phyloP scores from a whole-genome alignment of 768 basidiomycete species.

The Suillus brevipes region DNA sequence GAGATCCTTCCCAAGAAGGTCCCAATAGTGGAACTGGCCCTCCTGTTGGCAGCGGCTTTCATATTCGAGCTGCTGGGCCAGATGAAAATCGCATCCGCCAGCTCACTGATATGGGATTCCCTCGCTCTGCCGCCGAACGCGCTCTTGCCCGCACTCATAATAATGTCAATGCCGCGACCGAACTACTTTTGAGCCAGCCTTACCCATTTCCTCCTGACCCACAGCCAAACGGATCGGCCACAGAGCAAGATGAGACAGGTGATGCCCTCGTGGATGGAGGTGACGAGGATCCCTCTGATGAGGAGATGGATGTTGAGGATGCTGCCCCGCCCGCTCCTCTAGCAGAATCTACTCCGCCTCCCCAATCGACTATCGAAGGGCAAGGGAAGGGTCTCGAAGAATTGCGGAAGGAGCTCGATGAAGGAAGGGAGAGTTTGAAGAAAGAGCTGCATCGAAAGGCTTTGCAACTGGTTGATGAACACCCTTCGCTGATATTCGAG shows the following conservation, averaged over 20 bases:
- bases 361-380: conserved; percentile 18
- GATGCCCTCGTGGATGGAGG: conserved; percentile 31
- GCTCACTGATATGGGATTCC: conserved; percentile 96
- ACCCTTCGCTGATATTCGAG: conserved; percentile 87
- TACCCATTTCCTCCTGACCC: conserved; percentile 75
- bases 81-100: conserved; percentile 81
- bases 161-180: conserved; percentile 86
- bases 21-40: conserved; percentile 32
- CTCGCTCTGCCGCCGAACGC: conserved; percentile 80
- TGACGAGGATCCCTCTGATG: conserved; percentile 25
- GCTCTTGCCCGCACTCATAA: conserved; percentile 85
- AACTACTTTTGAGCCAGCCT: conserved; percentile 80
- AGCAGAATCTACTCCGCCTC: conserved; percentile 16
- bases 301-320: conserved; percentile 29
- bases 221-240: conserved; percentile 26
- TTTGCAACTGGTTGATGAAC: conserved; percentile 79
- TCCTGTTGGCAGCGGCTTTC: conserved; percentile 32
- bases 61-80: conserved; percentile 45
- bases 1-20: conserved; percentile 40
- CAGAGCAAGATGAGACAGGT: conserved; percentile 26
- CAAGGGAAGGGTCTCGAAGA: conserved; percentile 54
- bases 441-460: conserved; percentile 66
- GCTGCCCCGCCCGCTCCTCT: conserved; percentile 12
- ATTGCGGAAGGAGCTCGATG: conserved; percentile 65
- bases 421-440: conserved; percentile 64